Conservation (phyloP, 148 eudicot species). For the Gaultheria prostrata region DNA sequence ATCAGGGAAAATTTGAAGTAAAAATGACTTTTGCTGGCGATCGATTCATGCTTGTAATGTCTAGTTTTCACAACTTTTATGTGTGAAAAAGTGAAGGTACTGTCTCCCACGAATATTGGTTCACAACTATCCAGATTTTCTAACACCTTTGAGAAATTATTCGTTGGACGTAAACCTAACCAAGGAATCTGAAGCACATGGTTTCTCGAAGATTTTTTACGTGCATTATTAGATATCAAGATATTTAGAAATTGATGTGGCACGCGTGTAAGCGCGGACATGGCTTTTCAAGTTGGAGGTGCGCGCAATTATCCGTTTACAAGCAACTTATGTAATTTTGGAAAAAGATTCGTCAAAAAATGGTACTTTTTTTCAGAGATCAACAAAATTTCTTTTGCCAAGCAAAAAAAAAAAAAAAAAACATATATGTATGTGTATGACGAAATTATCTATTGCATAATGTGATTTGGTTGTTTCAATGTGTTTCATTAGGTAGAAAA, state of each 20-base stretch:
- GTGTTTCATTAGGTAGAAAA: too few species aligned
- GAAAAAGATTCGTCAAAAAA: too few species aligned
- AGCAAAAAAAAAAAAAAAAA: too few species aligned
- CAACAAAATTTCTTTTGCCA: too few species aligned
- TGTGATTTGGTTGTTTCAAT: too few species aligned
- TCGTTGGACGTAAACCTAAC: conserved; percentile 12
- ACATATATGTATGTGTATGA: too few species aligned
- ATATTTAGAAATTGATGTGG: background rate
- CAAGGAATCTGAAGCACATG: background rate
- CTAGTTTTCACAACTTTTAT: background rate
- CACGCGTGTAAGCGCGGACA: background rate
- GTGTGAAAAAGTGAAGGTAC: conserved; percentile 9
- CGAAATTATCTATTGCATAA: too few species aligned
- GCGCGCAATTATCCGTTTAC: too few species aligned
- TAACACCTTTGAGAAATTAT: background rate
- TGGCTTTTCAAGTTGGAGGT: background rate
- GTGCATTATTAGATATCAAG: background rate
- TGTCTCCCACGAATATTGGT: background rate
- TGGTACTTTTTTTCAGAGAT: too few species aligned
- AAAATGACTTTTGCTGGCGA: background rate
- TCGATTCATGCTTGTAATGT: background rate
- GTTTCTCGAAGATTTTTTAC: background rate
- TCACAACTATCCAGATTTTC: background rate
- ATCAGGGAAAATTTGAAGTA: background rate
- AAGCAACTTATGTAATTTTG: too few species aligned